These are phyloP conservation scores for Saccharomycopsis synnaedendra DNA, from an alignment of 805 yeast genomes.

Conservation along the genomic window DNA sequence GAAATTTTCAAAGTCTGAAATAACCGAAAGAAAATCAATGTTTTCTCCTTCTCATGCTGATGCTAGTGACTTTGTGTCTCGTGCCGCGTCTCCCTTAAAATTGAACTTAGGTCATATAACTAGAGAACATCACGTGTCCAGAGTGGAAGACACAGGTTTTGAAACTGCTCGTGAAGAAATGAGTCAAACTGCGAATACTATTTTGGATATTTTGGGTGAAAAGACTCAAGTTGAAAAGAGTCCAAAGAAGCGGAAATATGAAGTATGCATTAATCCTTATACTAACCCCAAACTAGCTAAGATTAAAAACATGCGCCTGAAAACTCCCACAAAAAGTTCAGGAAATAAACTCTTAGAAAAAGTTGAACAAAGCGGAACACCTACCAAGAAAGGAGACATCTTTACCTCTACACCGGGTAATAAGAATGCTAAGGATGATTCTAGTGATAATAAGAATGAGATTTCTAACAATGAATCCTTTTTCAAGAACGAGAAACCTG, in stretches of 20 bases:
- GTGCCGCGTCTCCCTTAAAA: not conserved
- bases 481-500: not conserved
- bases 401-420: too few relatives aligned
- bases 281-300: constrained; percentile 3
- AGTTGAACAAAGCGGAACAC: constrained; percentile 1
- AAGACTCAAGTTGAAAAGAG: not conserved
- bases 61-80: not conserved
- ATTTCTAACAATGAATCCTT: constrained; percentile 7
- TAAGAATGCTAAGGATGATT: too few relatives aligned
- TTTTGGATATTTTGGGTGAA: constrained; percentile 8
- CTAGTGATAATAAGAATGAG: not conserved
- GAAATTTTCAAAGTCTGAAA: not conserved
- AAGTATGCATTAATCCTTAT: constrained; percentile 12
- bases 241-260: constrained; percentile 2
- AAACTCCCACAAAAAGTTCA: not conserved
- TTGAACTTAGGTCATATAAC: not conserved
- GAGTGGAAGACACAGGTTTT: too few relatives aligned
- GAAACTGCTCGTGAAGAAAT: not conserved
- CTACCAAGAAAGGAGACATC: not conserved
- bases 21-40: not conserved
- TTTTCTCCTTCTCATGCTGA: not conserved
- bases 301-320: not conserved
- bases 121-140: not conserved
- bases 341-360: constrained; percentile 1
- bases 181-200: constrained; percentile 11